These are phyloP conservation scores for Pythium utonaiense DNA, from an alignment of 352 stramenopile species.

Conservation along the genomic window DNA sequence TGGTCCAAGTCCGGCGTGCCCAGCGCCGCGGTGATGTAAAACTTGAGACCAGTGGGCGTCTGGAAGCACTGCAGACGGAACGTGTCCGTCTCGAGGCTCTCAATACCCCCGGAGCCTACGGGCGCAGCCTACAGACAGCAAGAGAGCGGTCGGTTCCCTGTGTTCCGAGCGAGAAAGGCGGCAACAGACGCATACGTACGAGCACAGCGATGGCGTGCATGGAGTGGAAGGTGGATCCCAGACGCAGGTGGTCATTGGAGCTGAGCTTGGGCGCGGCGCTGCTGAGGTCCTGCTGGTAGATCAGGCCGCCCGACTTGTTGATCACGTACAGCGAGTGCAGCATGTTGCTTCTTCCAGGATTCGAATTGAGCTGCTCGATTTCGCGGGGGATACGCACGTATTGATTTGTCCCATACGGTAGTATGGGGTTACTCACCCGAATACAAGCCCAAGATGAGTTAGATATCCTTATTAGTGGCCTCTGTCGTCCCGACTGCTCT, in stretches of 20 bases:
- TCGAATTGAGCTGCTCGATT: background rate
- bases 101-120: slow-evolving; percentile 81
- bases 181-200: slow-evolving; percentile 15
- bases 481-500: background rate
- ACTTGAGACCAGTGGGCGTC: slow-evolving; percentile 91
- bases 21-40: slow-evolving; percentile 91
- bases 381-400: background rate
- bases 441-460: background rate
- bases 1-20: slow-evolving; percentile 81
- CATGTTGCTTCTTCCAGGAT: slow-evolving; percentile 37
- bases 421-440: background rate
- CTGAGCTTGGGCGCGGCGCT: slow-evolving; percentile 76
- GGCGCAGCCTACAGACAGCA: slow-evolving; percentile 54
- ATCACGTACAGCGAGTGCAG: slow-evolving; percentile 93
- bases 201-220: slow-evolving; percentile 91
- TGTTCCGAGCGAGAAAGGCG: slow-evolving; percentile 5
- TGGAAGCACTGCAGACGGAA: slow-evolving; percentile 92
- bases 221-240: slow-evolving; percentile 94
- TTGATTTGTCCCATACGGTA: slow-evolving; percentile 10
- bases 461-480: slow-evolving; percentile 3
- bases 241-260: slow-evolving; percentile 90
- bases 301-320: slow-evolving; percentile 91
- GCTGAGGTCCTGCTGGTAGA: slow-evolving; percentile 92
- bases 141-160: background rate
- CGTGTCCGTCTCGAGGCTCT: slow-evolving; percentile 90